Conservation (phyloP, 2,329 filamentous ascomycete genomes). For the Hypoxylon rubiginosum region DNA sequence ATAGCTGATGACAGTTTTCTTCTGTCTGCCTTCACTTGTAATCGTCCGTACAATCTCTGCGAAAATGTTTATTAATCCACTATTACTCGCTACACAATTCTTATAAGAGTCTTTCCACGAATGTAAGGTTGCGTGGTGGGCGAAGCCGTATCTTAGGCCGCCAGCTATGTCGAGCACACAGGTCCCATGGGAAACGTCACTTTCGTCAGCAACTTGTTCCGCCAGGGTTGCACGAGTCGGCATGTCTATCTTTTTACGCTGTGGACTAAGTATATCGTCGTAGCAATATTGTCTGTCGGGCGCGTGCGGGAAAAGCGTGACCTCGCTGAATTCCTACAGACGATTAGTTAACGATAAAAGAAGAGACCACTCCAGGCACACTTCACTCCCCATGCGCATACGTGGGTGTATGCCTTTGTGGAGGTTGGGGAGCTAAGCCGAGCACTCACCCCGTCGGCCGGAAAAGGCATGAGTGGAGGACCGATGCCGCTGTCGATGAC, state of each 20-base stretch:
- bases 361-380: neutral
- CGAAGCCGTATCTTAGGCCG: neutral
- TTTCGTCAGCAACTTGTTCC: neutral
- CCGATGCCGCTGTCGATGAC: neutral
- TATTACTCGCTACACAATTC: neutral
- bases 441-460: neutral
- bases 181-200: neutral
- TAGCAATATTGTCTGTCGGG: neutral
- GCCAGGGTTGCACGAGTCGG: neutral
- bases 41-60: neutral
- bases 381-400: neutral
- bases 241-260: neutral
- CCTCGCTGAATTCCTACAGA: slow-evolving; percentile 1
- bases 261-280: neutral
- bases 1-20: neutral
- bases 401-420: neutral
- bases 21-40: neutral
- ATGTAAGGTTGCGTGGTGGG: neutral
- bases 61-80: neutral
- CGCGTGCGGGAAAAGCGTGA: neutral
- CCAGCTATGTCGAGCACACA: neutral
- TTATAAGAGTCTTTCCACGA: neutral
- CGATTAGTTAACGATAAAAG: neutral
- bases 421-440: neutral
- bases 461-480: neutral